These are phyloP conservation scores for Aspergillus nidulans DNA, from an alignment of 495 filamentous ascomycete species.

Conservation along the genomic window DNA sequence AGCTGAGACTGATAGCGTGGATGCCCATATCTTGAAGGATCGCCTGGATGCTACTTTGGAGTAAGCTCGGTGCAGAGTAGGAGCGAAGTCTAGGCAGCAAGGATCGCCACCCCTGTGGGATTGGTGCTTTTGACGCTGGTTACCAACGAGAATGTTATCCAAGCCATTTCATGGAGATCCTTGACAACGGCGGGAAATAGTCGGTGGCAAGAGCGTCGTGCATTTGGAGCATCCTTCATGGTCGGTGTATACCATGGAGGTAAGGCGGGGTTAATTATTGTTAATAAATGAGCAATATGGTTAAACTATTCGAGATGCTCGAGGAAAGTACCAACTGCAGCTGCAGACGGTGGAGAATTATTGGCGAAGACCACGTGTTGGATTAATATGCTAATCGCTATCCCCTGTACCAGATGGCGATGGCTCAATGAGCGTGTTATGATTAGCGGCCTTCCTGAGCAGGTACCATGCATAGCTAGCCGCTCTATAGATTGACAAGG, in stretches of 20 bases:
- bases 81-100: neutral
- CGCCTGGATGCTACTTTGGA: neutral
- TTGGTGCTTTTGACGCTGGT: neutral
- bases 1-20: neutral
- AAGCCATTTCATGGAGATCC: neutral
- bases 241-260: neutral
- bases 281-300: neutral
- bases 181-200: neutral
- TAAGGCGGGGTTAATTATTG: neutral
- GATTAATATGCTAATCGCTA: neutral
- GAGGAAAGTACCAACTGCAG: neutral
- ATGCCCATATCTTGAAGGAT: slow-evolving; percentile 1
- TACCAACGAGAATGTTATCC: slow-evolving; percentile 2
- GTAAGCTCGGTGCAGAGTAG: neutral
- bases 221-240: too few relatives aligned
- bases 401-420: neutral
- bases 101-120: neutral
- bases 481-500: neutral
- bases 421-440: neutral
- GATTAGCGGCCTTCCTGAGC: neutral
- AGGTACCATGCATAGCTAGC: neutral
- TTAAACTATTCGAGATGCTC: neutral
- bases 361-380: neutral
- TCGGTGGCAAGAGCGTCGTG: neutral
- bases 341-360: neutral